phyloP scores from a whole-genome alignment of 352 stramenopile species.

The Phytopythium chamaehyphon region DNA sequence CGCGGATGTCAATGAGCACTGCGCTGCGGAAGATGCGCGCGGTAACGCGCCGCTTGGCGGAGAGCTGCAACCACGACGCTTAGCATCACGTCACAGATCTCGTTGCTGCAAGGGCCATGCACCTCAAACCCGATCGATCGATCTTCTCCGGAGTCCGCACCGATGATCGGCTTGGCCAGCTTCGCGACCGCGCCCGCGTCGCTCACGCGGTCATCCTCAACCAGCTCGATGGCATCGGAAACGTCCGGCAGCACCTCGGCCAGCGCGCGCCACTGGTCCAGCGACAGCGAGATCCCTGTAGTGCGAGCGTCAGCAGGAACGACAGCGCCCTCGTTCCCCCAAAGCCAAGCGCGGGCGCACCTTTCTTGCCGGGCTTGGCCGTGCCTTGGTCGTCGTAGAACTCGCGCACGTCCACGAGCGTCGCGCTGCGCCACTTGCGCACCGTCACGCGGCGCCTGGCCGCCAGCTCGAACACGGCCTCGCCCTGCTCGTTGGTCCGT shows the following conservation, averaged over 20 bases:
- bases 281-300: slow-evolving; percentile 51
- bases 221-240: slow-evolving; percentile 34
- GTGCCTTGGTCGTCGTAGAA: slow-evolving; percentile 66
- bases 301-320: not conserved
- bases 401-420: slow-evolving; percentile 70
- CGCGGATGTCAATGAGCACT: slow-evolving; percentile 63
- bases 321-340: not conserved
- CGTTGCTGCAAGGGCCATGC: not conserved
- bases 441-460: slow-evolving; percentile 54
- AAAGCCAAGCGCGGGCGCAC: slow-evolving; percentile 14
- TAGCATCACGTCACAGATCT: not conserved
- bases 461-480: slow-evolving; percentile 48
- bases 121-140: slow-evolving; percentile 52
- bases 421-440: slow-evolving; percentile 45
- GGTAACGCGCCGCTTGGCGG: slow-evolving; percentile 44
- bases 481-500: slow-evolving; percentile 16
- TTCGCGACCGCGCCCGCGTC: slow-evolving; percentile 22
- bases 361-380: slow-evolving; percentile 73
- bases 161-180: slow-evolving; percentile 24
- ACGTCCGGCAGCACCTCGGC: slow-evolving; percentile 27
- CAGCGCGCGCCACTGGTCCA: slow-evolving; percentile 55
- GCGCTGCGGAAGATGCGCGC: slow-evolving; percentile 42
- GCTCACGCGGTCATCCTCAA: slow-evolving; percentile 39
- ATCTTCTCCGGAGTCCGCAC: slow-evolving; percentile 25
- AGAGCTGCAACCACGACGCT: slow-evolving; percentile 24